Percentiles rank a stretch among this genome's conserved stretches.
Evolutionary conservation across 2,329 filamentous ascomycete species (phyloP).

Genomic region (Bipolaris oryzae): DNA sequence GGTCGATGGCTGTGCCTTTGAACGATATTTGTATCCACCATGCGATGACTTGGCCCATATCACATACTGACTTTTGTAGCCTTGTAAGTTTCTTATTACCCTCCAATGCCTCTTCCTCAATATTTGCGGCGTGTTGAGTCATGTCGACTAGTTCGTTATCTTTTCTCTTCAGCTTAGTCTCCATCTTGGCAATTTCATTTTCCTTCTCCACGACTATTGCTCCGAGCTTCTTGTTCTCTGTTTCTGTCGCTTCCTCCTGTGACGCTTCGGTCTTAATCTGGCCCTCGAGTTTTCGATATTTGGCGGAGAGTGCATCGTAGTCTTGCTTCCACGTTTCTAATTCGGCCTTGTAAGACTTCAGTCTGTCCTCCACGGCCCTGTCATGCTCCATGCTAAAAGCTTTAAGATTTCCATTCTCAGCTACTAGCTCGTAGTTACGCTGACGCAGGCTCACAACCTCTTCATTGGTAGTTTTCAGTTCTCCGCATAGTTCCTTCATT

Average conservation of each 20-base stretch:
- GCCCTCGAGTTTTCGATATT: not conserved
- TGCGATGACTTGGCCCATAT: not conserved
- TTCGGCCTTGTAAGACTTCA: not conserved
- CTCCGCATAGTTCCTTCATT: not conserved
- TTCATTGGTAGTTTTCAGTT: constrained; percentile 1
- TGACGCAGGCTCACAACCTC: not conserved
- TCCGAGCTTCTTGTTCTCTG: not conserved
- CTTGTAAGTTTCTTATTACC: not conserved
- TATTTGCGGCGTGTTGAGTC: not conserved
- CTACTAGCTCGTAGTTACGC: not conserved
- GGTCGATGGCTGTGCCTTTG: not conserved
- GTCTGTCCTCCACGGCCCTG: not conserved
- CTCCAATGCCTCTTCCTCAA: not conserved
- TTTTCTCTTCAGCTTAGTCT: not conserved
- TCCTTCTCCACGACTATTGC: not conserved
- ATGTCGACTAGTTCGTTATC: not conserved
- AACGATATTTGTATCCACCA: not conserved
- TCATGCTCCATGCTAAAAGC: not conserved
- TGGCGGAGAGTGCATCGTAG: not conserved
- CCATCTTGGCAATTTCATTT: not conserved
- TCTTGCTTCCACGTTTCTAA: not conserved
- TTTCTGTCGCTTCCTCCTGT: not conserved
- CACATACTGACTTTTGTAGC: not conserved
- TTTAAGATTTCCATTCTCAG: not conserved
- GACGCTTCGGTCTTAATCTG: not conserved